Conservation (phyloP, 371 early-diverging fungal genomes). For the Mortierella sp. region DNA sequence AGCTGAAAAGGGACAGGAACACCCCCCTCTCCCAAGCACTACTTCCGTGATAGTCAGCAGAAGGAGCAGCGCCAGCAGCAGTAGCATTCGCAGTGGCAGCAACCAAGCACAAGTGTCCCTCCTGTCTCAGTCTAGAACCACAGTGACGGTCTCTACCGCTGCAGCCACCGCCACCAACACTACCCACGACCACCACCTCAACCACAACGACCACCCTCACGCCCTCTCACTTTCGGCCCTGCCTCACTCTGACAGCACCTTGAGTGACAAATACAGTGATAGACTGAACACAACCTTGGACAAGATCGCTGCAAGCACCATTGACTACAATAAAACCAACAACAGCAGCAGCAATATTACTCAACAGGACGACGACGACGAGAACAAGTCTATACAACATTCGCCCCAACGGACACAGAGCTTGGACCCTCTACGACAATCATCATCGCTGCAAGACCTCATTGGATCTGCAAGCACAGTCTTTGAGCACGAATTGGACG, state of each 20-base stretch:
- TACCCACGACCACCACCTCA: neutral
- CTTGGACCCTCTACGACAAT: conserved; percentile 1
- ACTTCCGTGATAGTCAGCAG: too few species aligned
- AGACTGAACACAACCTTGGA: neutral
- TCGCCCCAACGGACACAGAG: conserved; percentile 2
- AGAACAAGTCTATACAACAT: neutral
- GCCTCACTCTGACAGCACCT: neutral
- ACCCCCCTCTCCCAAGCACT: neutral
- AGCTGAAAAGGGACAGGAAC: neutral
- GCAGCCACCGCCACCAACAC: conserved; percentile 5
- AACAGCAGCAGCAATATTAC: neutral
- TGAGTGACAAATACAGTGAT: neutral
- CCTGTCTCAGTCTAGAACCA: conserved; percentile 10
- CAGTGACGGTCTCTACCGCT: neutral
- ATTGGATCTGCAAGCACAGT: conserved; percentile 13
- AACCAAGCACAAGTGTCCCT: neutral
- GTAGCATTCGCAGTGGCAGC: too few species aligned
- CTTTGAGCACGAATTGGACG: conserved; percentile 21
- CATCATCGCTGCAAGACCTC: conserved; percentile 8
- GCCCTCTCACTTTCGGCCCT: neutral
- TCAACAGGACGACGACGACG: neutral
- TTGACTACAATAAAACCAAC: neutral
- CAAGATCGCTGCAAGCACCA: neutral
- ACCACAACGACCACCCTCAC: conserved; percentile 1
- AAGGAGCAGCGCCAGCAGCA: too few species aligned